These are phyloP conservation scores for Periconia digitata DNA, from an alignment of 2,329 filamentous ascomycete genomes.

Conservation along the genomic window DNA sequence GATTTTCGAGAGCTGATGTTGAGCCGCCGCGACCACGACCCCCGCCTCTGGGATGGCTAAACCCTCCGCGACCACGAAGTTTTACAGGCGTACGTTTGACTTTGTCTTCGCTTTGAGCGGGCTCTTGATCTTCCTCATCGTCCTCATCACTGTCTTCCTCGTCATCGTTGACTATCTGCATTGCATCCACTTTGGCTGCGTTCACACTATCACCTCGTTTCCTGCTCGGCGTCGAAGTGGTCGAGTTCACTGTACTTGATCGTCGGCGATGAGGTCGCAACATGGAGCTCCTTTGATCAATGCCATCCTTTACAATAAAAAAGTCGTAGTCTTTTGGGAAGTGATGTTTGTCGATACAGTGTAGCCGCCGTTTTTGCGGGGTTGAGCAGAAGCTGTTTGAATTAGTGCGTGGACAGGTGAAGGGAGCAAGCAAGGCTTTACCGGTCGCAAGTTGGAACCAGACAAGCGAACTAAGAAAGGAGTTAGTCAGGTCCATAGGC, in stretches of 20 bases:
- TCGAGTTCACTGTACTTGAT: slow-evolving; percentile 27
- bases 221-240: slow-evolving; percentile 10
- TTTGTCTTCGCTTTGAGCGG: neutral
- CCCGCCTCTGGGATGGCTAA: slow-evolving; percentile 21
- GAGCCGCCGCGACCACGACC: neutral
- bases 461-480: slow-evolving; percentile 72
- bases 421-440: slow-evolving; percentile 37
- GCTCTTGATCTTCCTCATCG: slow-evolving; percentile 12
- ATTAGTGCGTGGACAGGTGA: slow-evolving; percentile 83
- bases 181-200: slow-evolving; percentile 19
- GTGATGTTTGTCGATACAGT: slow-evolving; percentile 91
- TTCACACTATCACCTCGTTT: slow-evolving; percentile 21
- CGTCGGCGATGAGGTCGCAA: slow-evolving; percentile 52
- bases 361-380: slow-evolving; percentile 79
- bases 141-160: slow-evolving; percentile 4
- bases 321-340: slow-evolving; percentile 65
- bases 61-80: slow-evolving; percentile 35
- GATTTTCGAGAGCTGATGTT: neutral
- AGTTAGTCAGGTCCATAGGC: neutral
- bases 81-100: slow-evolving; percentile 20
- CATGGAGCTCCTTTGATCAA: slow-evolving; percentile 81
- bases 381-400: slow-evolving; percentile 85
- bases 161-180: slow-evolving; percentile 26
- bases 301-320: slow-evolving; percentile 79
- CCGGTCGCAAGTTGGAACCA: slow-evolving; percentile 81